phyloP scores from a whole-genome alignment of 805 yeast genomes.

The Wickerhamiella siamensis region DNA sequence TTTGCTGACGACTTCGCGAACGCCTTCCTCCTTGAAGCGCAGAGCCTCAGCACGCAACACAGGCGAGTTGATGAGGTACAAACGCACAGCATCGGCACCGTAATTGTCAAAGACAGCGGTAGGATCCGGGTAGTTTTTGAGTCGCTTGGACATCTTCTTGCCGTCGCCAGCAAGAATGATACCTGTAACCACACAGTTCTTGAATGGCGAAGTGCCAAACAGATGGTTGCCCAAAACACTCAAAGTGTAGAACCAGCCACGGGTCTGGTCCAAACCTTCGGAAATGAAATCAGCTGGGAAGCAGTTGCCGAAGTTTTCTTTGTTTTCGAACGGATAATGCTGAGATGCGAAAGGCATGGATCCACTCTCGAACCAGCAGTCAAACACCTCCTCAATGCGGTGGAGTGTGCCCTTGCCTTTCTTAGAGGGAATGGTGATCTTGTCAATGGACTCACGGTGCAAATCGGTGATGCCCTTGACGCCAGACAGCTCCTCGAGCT shows the following conservation, averaged over 20 bases:
- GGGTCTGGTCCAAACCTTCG: constrained; percentile 98
- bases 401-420: constrained; percentile 74
- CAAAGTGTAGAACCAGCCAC: constrained; percentile 99
- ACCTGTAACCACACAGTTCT: constrained; percentile 92
- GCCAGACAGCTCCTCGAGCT: constrained; percentile 76
- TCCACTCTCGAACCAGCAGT: constrained; percentile 99
- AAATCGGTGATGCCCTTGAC: constrained; percentile 67
- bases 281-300: constrained; percentile 97
- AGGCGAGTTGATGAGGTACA: constrained; percentile 93
- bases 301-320: constrained; percentile 50
- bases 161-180: constrained; percentile 96
- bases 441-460: constrained; percentile 87
- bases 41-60: constrained; percentile 92
- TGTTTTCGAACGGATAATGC: constrained; percentile 89
- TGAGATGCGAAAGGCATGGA: constrained; percentile 97
- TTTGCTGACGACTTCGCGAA: constrained; percentile 90
- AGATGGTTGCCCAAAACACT: constrained; percentile 91
- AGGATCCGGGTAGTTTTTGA: constrained; percentile 97
- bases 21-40: constrained; percentile 98
- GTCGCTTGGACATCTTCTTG: constrained; percentile 96
- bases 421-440: constrained; percentile 83
- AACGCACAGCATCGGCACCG: constrained; percentile 96
- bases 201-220: constrained; percentile 82
- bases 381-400: constrained; percentile 95
- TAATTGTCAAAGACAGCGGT: constrained; percentile 61